Base-by-base conservation (phyloP, 495 filamentous ascomycete genomes). In the Penicillium simplicissimum region DNA sequence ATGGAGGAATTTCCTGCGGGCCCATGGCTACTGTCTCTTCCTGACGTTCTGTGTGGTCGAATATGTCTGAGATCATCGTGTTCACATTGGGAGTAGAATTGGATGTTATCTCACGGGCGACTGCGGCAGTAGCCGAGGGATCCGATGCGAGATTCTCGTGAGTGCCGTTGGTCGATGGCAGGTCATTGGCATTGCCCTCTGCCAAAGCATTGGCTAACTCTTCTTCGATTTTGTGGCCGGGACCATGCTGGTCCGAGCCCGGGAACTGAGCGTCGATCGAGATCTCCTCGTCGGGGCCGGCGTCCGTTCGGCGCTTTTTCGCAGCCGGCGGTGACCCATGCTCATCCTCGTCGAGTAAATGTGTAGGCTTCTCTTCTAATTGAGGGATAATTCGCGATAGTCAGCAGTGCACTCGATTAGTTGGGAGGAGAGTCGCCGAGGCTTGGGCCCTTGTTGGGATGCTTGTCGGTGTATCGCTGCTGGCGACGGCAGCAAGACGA, bases 11-110 rank as follows among this genome's bases (percentile, higher is more conserved):
- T 49, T 75, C 71, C 63, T 76, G 74, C 31, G 74, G 71, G 17
- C 76, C 75, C 63, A 81, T 71, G 8, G 69, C 71, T 45, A 71
- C 77, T 31, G 80, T 79, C 55, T 76, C 71, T 53, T 82, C 81
- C 31, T 81, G 71, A 2, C 76, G 74, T 59, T 82, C 81, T 0
- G 78, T 74, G 61, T 80, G 79, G 54, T 82, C 74, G 68, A 82
- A 79, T 21, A 82, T 82, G 31, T 74, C 76, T 2, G 73, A 71
- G 14, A 81, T 77, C 6, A 81, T 72, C 14, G 74, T 71, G 19
- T 73, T 69, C 33, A 79, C 71, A 52, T 77, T 72, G 4, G 71
- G 53, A 37, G 73, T 71, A 51, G 74, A 57, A 21, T 71, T 69
- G 15, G 67, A 31, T n/a, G 48, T 62, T 6, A 61, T 54, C 23